Evolutionary conservation across 148 eudicot genomes (phyloP).

Genomic region (Persicaria maculosa): DNA sequence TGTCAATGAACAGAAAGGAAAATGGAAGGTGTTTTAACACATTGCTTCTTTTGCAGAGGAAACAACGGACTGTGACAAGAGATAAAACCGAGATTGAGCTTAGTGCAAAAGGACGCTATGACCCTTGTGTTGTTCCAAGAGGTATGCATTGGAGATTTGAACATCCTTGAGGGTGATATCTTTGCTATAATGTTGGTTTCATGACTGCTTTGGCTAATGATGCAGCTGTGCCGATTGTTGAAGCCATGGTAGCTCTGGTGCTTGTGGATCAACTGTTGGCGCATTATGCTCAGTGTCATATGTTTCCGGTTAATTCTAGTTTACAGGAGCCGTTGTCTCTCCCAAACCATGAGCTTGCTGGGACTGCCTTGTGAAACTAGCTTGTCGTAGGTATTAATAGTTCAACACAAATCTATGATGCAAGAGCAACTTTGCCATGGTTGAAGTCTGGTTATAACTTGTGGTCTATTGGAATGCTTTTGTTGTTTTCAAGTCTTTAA

Average conservation of each 20-base stretch:
- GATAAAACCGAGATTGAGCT: conserved; percentile 73
- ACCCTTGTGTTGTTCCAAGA: conserved; percentile 96
- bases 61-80: conserved; percentile 86
- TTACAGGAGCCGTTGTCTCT: conserved; percentile 23
- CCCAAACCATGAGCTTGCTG: neutral
- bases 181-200: too few species aligned
- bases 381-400: neutral
- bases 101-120: conserved; percentile 87
- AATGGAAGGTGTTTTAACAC: neutral
- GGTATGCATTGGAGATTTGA: conserved; percentile 29
- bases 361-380: neutral
- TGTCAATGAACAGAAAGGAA: neutral
- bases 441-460: neutral
- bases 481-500: neutral
- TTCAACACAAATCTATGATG: neutral
- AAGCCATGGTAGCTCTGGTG: conserved; percentile 90
- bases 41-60: conserved; percentile 46
- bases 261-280: conserved; percentile 91
- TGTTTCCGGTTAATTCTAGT: conserved; percentile 60
- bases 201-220: conserved; percentile 1
- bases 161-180: too few species aligned
- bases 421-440: neutral
- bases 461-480: neutral
- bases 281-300: conserved; percentile 63
- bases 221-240: conserved; percentile 97